Base-by-base conservation (phyloP, 345 rosid species). In the Orychophragmus violaceus region DNA sequence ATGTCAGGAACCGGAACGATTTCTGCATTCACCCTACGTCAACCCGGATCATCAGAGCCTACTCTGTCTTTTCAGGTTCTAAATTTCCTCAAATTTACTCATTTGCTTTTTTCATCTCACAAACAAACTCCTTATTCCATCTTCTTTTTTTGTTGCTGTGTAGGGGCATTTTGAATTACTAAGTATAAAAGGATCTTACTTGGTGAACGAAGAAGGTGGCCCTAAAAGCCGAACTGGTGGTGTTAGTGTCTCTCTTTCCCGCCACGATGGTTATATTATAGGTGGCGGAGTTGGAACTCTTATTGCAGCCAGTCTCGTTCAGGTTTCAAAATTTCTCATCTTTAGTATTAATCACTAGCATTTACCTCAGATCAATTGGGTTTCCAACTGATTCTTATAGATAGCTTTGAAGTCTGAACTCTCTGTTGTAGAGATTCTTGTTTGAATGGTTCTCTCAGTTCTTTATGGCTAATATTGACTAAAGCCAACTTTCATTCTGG, bases 141-240 rank as follows among this genome's bases (percentile, higher is more conserved):
- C 19, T 54, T 17, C 17, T 25, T 18, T 23, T 18, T 4, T 30
- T 28, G 22, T 18, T 42, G 54, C 55, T 71, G 14, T 78, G 64
- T 68, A 93, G 97, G 98, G 97, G 18, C 73, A 67, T 33, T 90
- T 82, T 35, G 87, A 86, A 80, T 86, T 93, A 77, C 78, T 93
- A 73, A 82, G 94, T 80, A 74, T 93, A 75, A 83, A 91, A 22
- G 98, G 98, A 44, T 93, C 91, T 44, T 93, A 85, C 77, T 78
- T 93, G 79, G 79, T 93, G 42, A 80, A 85, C 28, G 96, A 93
- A 76, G 97, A 87, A 49, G 91, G 89, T 54, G 86, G 90, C 1
- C 86, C 96, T 27, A 83, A 76, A 22, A 74, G 70, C 64, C 82
- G 97, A 68, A 85, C 82, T 8, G 98, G 98, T 14, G 90, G 97